Base-by-base conservation (phyloP, 257 asterid species). In the Ilex asprella region DNA sequence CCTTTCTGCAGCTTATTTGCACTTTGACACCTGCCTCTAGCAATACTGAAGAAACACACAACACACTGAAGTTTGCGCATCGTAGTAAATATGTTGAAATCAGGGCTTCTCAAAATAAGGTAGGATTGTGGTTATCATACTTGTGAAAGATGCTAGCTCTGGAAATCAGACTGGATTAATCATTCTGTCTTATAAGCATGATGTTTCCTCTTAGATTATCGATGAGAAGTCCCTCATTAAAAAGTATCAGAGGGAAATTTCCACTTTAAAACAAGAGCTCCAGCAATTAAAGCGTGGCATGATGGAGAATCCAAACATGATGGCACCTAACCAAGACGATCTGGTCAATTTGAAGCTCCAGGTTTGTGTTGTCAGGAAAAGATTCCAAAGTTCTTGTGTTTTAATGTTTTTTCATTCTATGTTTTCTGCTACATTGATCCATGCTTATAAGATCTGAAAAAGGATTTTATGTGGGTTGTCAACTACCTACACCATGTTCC, bases 181-280 rank as follows among this genome's bases (percentile, higher is more conserved):
- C 30, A 64, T 50, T 21, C 27, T 60, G 41, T 13, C 11, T n/a
- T 41, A 10, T 27, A 39, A n/a, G 0, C 44, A 3, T 16, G 53
- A 64, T 55, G 11, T 58, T 39, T 56, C 55, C 31, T 65, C 69
- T 55, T 69, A 88, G 96, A 83, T 88, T 77, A 71, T 88, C 75
- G 96, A 88, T 39, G 95, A 85, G 87, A 88, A 88, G 76, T 88
- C 96, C 71, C 89, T 88, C 72, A 88, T 85, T 29, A 88, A 88
- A 72, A 88, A 85, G 80, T 88, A 88, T 77, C 96, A 88, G 81
- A 80, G 66, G 70, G 95, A 88, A 78, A 88, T 88, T 61, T 84
- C 89, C 73, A 78, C 66, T 70, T 74, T 88, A 77, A 88, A 75
- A 78, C 84, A 81, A 79, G 95, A 88, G 78, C 96, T 88, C 78